Evolutionary conservation across 306 rosid genomes (phyloP).

Genomic region (Glycine tomentella): DNA sequence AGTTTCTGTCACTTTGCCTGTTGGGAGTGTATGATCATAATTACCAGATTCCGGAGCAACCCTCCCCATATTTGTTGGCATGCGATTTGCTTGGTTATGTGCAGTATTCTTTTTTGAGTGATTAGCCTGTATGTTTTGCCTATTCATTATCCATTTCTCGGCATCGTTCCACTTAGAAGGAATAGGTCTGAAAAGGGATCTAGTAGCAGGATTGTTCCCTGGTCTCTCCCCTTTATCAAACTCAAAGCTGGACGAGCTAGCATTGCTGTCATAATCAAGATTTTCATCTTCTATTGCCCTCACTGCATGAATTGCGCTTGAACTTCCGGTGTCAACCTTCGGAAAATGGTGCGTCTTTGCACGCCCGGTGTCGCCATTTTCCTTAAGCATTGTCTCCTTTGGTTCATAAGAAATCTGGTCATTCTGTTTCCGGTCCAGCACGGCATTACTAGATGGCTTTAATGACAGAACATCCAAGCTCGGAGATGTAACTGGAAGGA

Average conservation of each 20-base stretch:
- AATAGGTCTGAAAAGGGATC: conserved; percentile 76
- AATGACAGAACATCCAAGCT: conserved; percentile 58
- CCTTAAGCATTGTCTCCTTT: conserved; percentile 61
- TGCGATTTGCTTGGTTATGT: conserved; percentile 67
- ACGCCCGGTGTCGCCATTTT: conserved; percentile 49
- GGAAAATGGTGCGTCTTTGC: conserved; percentile 58
- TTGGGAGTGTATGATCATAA: conserved; percentile 59
- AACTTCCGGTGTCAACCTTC: conserved; percentile 66
- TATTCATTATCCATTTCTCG: conserved; percentile 90
- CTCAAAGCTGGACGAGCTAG: conserved; percentile 99
- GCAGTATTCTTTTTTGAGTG: conserved; percentile 58
- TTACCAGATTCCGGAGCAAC: conserved; percentile 78
- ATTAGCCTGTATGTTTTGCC: conserved; percentile 61
- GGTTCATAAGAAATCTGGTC: conserved; percentile 49
- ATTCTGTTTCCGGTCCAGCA: conserved; percentile 35
- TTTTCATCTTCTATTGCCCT: conserved; percentile 78
- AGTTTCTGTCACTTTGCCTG: conserved; percentile 63
- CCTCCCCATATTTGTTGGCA: conserved; percentile 69
- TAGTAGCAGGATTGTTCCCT: conserved; percentile 58
- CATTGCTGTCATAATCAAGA: conserved; percentile 93
- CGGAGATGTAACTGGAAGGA: conserved; percentile 67
- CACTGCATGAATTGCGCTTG: conserved; percentile 68
- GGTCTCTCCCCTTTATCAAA: conserved; percentile 87
- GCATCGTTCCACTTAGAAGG: conserved; percentile 98
- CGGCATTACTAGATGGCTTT: conserved; percentile 52